Evolutionary conservation across 192 early-diverging fungal genomes (phyloP), one percentile per base, ranked within the genome.

Genomic region (Rhizoclosmatium sp.): DNA sequence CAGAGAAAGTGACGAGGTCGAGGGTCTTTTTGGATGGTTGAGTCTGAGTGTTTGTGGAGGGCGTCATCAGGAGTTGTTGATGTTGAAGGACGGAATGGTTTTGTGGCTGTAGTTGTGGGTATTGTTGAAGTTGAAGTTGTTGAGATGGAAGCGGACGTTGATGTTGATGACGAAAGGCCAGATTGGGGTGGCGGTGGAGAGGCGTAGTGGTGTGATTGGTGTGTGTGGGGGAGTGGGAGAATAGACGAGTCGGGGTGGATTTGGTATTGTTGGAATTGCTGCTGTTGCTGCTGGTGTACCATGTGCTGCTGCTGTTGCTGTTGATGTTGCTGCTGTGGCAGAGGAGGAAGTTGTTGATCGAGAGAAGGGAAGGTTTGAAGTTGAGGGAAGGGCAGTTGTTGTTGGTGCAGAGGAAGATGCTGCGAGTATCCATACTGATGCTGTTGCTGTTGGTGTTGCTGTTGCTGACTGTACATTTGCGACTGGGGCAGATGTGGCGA

Each of bases 1-100:
- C 71, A 72, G 10, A 54, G 42, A 59, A 59, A 72, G 54, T 72
- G n/a, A 39, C 71, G 71, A 21, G 71, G 51, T 7, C 71, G 71
- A 10, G 9, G 19, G 19, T 56, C 54, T n/a, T 56, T 31, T 31
- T 31, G 31, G 31, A 31, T 31, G 31, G 31, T 31, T 31, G 31
- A 31, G 31, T 31, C 31, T 31, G 31, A 31, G 31, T 31, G 31
- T 31, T 31, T 31, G 31, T 31, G 31, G 0, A 31, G 31, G 31
- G 31, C 31, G 31, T 31, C 31, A 31, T 31, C 31, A 31, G 31
- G 31, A 31, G 31, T 31, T 31, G 31, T 31, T 31, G 31, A 31
- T 31, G 31, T 31, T 31, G 31, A 31, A 31, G 31, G 31, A 31
- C 31, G 31, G 31, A 0, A 31, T 31, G 31, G 31, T 31, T 31